These are phyloP conservation scores for Metschnikowia matae DNA, from an alignment of 805 yeast genomes.

Conservation along the genomic window DNA sequence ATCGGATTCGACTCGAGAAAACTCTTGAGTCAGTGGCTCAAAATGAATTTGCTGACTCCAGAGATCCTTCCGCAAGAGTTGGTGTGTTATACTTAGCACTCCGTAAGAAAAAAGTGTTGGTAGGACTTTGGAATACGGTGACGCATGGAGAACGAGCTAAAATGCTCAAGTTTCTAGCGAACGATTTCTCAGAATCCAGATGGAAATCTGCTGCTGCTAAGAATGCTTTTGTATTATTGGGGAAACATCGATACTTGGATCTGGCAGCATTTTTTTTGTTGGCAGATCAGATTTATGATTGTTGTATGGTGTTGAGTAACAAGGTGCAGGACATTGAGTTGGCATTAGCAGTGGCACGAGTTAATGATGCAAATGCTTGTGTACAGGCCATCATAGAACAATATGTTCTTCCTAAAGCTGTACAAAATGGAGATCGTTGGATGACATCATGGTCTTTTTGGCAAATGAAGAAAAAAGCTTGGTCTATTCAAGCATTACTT, in stretches of 20 bases:
- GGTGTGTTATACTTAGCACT: slow-evolving; percentile 76
- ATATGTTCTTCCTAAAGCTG: slow-evolving; percentile 53
- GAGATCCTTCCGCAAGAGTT: slow-evolving; percentile 69
- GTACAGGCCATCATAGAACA: slow-evolving; percentile 46
- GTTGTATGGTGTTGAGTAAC: slow-evolving; percentile 65
- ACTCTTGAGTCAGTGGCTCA: slow-evolving; percentile 68
- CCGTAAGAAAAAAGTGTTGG: slow-evolving; percentile 66
- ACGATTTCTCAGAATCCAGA: slow-evolving; percentile 69
- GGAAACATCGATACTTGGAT: slow-evolving; percentile 81
- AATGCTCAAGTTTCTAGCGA: slow-evolving; percentile 69
- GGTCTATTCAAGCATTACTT: slow-evolving; percentile 61
- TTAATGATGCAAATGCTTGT: slow-evolving; percentile 41
- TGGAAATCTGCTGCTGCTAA: slow-evolving; percentile 90
- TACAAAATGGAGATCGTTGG: slow-evolving; percentile 73
- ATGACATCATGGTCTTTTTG: slow-evolving; percentile 74
- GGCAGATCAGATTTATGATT: slow-evolving; percentile 72
- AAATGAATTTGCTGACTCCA: slow-evolving; percentile 55
- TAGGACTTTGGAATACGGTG: slow-evolving; percentile 79
- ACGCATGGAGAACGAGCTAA: slow-evolving; percentile 80
- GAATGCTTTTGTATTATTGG: slow-evolving; percentile 84
- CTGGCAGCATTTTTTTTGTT: slow-evolving; percentile 87
- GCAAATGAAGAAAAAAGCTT: slow-evolving; percentile 43
- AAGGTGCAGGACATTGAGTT: slow-evolving; percentile 66
- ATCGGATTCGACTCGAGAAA: slow-evolving; percentile 24
- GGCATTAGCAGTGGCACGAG: slow-evolving; percentile 78